A percentile compares a stretch with the other conserved stretches of the same genome.
Evolutionary conservation across 768 basidiomycete genomes (phyloP).

Genomic region (Leccinum variicolor): DNA sequence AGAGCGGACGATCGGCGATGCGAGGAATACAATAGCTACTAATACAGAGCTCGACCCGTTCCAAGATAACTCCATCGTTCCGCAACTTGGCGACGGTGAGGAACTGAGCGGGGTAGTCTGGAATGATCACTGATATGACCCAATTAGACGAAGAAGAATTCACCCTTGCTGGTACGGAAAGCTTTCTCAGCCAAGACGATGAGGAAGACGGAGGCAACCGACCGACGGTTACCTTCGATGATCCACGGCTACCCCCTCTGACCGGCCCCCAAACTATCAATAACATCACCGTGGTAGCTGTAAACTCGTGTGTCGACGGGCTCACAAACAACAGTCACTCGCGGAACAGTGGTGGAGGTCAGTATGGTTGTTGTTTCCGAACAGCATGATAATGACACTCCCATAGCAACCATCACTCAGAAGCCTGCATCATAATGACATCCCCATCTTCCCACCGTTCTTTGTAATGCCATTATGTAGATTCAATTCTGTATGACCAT

Average conservation of each 20-base stretch:
- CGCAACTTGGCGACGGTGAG: slow-evolving; percentile 4
- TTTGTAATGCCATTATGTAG: no score
- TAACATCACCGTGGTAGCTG: no score
- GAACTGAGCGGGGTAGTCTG: not conserved
- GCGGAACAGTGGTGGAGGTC: no score
- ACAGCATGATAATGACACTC: not conserved
- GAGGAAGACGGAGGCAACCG: not conserved
- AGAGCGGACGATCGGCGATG: not conserved
- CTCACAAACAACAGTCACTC: not conserved
- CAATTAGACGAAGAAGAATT: not conserved
- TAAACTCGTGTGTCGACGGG: no score
- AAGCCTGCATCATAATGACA: not conserved
- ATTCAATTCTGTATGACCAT: no score
- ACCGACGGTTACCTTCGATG: not conserved
- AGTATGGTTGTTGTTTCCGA: not conserved
- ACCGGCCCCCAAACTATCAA: no score
- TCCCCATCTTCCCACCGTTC: no score
- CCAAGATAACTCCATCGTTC: not conserved
- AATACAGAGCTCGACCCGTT: not conserved
- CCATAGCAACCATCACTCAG: not conserved
- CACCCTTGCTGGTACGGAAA: not conserved
- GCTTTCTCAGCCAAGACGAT: not conserved
- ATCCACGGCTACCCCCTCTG: not conserved
- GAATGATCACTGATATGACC: not conserved
- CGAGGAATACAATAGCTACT: not conserved